A percentile compares a stretch with the other conserved stretches of the same genome.
Evolutionary conservation across 768 basidiomycete species (phyloP).

Genomic region (Cubamyces sp.): DNA sequence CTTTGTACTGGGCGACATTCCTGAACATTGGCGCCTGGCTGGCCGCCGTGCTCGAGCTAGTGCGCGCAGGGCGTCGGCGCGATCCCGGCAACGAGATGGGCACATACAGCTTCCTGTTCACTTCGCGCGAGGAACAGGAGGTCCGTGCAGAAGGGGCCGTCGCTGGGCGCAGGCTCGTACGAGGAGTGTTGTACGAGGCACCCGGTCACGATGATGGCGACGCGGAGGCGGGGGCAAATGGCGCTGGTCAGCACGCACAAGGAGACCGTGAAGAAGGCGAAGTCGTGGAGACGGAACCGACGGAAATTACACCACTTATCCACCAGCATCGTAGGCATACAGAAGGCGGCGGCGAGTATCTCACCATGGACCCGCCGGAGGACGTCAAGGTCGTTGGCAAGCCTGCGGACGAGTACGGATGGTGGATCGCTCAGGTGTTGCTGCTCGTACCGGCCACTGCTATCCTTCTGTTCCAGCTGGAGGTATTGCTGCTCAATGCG

Average conservation of each 20-base stretch:
- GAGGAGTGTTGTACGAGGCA: conserved; percentile 31
- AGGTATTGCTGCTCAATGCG: conserved; percentile 49
- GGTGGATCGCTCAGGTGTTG: conserved; percentile 66
- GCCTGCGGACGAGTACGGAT: conserved; percentile 38
- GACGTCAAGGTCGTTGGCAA: conserved; percentile 13
- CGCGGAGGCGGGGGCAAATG: not conserved
- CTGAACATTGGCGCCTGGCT: conserved; percentile 55
- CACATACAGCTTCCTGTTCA: conserved; percentile 19
- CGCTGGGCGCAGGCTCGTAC: conserved; percentile 25
- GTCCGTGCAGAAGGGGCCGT: conserved; percentile 16
- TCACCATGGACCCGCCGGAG: conserved; percentile 19
- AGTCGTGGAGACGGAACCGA: conserved; percentile 45
- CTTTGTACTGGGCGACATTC: conserved; percentile 58
- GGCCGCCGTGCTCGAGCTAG: conserved; percentile 41
- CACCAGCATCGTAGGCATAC: conserved; percentile 33
- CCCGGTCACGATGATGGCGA: conserved; percentile 2
- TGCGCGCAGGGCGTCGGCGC: conserved; percentile 41
- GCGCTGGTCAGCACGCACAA: conserved; percentile 26
- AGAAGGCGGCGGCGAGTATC: conserved; percentile 28
- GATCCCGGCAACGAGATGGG: conserved; percentile 25
- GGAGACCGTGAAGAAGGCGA: conserved; percentile 22
- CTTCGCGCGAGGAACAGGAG: conserved; percentile 8
- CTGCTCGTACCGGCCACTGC: conserved; percentile 57
- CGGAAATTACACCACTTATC: conserved; percentile 63
- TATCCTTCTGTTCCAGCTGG: conserved; percentile 55